Conservation (phyloP, 306 rosid species). For the Clitoria ternatea region DNA sequence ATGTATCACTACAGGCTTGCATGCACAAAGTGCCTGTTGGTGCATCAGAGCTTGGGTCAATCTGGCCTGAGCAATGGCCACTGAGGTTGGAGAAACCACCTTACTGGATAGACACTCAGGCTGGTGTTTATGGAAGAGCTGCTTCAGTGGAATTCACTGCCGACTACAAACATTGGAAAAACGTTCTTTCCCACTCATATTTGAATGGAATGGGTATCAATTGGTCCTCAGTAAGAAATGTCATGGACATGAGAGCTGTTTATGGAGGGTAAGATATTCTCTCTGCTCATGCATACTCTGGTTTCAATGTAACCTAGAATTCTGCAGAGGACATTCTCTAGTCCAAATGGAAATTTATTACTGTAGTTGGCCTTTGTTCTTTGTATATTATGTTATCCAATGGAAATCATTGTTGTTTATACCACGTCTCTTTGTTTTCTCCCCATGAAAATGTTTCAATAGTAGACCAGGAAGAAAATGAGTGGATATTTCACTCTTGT, state of each 20-base stretch:
- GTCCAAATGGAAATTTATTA: background rate
- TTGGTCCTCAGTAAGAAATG: conserved; percentile 79
- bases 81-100: conserved; percentile 73
- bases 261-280: conserved; percentile 77
- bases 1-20: conserved; percentile 62
- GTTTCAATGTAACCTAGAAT: background rate
- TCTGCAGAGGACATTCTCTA: background rate
- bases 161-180: conserved; percentile 68
- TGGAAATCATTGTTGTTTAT: background rate
- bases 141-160: conserved; percentile 59
- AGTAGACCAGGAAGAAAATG: background rate
- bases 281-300: background rate
- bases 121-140: conserved; percentile 54
- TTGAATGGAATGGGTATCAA: conserved; percentile 65
- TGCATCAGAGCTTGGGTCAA: conserved; percentile 56
- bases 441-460: background rate
- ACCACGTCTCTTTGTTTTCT: background rate
- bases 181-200: conserved; percentile 58
- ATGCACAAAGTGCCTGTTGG: conserved; percentile 62
- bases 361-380: background rate
- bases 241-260: conserved; percentile 83
- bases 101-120: conserved; percentile 68
- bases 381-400: background rate
- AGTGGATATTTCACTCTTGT: background rate
- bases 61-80: conserved; percentile 80